Evolutionary conservation across 352 stramenopile species (phyloP), one percentile per base, ranked within the genome.

Genomic region (Phytopythium helicoides): DNA sequence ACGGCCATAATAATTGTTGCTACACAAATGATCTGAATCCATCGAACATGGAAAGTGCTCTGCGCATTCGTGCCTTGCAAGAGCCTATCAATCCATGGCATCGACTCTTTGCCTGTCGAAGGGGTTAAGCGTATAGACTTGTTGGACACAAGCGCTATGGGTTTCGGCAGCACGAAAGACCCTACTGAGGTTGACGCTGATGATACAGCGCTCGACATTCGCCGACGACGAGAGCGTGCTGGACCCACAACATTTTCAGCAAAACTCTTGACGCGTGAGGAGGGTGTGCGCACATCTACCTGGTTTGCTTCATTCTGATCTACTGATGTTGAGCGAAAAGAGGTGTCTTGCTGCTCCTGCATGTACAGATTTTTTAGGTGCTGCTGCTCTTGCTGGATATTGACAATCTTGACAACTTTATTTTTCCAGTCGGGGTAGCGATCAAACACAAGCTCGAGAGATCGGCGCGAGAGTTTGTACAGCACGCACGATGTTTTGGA

Each of bases 381-480:
- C 14, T 80, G 68, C 18, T 82, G 75, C 39, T 75, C 60, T 28
- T 72, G 64, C 53, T 81, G 68, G 16, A 79, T 81, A 18, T 70
- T 81, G 21, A 75, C 70, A 14, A 77, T 87, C 28, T 73, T 72
- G 28, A 81, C 47, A 2, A 85, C 76, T 39, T 76, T 80, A 1
- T 64, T 64, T 35, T 85, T 88, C 76, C 76, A 88, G 21, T 85
- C 72, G 0, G 76, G 76, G 47, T 88, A 83, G 16, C 72, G 44
- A 22, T 83, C 74, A 40, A 88, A 88, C 0, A 88, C 76, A 15
- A 83, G 59, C 25, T 86, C 69, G 14, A 88, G 58, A 11, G 76
- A 78, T 0, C 47, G 58, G 5, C 74, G 61, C 5, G 76, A 79
- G 0, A 88, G 56, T 23, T 64, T 60, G 44, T 86, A 88, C 12